A percentile compares a stretch with the other conserved stretches of the same genome.
These are phyloP conservation scores for Amanita jacksonii DNA, from an alignment of 768 basidiomycete genomes.

Conservation along the genomic window DNA sequence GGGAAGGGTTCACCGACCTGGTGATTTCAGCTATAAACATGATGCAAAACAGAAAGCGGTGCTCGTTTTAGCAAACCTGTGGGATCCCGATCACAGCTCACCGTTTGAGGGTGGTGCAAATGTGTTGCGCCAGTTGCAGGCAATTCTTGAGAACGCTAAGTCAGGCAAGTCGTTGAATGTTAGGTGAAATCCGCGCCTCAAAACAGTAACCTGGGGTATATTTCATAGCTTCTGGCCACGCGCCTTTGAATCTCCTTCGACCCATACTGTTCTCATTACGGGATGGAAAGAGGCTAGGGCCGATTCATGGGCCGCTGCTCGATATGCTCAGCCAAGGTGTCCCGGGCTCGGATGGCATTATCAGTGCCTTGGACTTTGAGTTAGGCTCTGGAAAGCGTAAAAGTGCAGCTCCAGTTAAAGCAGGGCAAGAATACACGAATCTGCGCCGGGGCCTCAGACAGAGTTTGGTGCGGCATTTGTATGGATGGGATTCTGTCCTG, in stretches of 20 bases:
- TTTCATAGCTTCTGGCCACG: slow-evolving; percentile 27
- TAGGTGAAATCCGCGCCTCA: too few species aligned
- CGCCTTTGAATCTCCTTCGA: slow-evolving; percentile 43
- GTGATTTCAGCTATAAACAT: slow-evolving; percentile 76
- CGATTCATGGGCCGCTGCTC: slow-evolving; percentile 10
- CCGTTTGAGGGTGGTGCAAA: neutral
- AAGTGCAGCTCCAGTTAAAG: neutral
- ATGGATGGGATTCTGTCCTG: slow-evolving; percentile 48
- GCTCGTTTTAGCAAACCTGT: slow-evolving; percentile 49
- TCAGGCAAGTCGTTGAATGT: slow-evolving; percentile 26
- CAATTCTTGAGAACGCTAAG: slow-evolving; percentile 12
- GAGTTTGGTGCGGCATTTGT: slow-evolving; percentile 48
- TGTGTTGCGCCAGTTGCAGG: neutral
- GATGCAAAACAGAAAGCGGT: slow-evolving; percentile 53
- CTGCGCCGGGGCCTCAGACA: slow-evolving; percentile 36
- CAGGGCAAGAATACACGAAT: slow-evolving; percentile 19
- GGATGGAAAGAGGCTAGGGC: slow-evolving; percentile 16
- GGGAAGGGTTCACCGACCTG: slow-evolving; percentile 46
- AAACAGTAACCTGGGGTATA: too few species aligned
- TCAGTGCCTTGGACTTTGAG: neutral
- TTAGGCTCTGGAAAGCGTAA: neutral
- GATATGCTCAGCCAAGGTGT: neutral
- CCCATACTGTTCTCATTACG: slow-evolving; percentile 39
- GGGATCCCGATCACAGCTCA: too few species aligned
- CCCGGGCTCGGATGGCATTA: neutral